Evolutionary conservation across 371 early-diverging fungal species (phyloP).

Genomic region (Catenaria anguillulae): DNA sequence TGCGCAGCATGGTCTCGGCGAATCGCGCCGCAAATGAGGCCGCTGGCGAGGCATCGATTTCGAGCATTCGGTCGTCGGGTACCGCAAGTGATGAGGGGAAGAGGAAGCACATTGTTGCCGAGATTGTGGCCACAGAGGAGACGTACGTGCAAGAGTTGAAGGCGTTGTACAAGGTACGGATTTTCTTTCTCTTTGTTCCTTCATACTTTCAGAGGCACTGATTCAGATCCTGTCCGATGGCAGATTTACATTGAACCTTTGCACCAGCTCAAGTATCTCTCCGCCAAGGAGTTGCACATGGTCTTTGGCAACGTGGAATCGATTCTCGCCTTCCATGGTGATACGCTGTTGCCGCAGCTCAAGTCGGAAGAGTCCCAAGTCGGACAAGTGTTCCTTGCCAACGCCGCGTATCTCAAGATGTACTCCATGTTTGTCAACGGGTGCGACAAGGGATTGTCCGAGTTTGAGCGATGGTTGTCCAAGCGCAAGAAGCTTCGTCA

Average conservation of each 20-base stretch:
- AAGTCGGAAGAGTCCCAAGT: not conserved
- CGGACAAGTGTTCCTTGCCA: conserved; percentile 17
- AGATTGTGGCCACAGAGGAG: conserved; percentile 58
- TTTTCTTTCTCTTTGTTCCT: not conserved
- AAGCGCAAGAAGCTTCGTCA: conserved; percentile 6
- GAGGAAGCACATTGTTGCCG: conserved; percentile 39
- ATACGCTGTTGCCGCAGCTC: conserved; percentile 27
- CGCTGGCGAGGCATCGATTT: conserved; percentile 9
- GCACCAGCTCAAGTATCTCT: conserved; percentile 18
- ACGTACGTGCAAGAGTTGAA: conserved; percentile 56
- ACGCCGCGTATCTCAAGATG: conserved; percentile 1
- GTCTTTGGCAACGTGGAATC: conserved; percentile 53
- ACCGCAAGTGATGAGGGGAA: too few species aligned
- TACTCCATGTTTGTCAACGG: conserved; percentile 61
- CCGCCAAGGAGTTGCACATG: conserved; percentile 27
- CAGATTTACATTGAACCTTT: conserved; percentile 17
- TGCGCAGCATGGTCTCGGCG: conserved; percentile 6
- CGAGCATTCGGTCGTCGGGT: too few species aligned
- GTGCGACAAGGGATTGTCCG: conserved; percentile 37
- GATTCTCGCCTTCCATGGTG: conserved; percentile 48
- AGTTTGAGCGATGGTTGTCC: not conserved
- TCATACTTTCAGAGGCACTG: too few species aligned
- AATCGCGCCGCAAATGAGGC: conserved; percentile 8
- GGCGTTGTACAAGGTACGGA: conserved; percentile 34
- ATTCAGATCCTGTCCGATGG: too few species aligned